Conservation (phyloP, 352 stramenopile genomes). For the Nannochloropsis limnetica region DNA sequence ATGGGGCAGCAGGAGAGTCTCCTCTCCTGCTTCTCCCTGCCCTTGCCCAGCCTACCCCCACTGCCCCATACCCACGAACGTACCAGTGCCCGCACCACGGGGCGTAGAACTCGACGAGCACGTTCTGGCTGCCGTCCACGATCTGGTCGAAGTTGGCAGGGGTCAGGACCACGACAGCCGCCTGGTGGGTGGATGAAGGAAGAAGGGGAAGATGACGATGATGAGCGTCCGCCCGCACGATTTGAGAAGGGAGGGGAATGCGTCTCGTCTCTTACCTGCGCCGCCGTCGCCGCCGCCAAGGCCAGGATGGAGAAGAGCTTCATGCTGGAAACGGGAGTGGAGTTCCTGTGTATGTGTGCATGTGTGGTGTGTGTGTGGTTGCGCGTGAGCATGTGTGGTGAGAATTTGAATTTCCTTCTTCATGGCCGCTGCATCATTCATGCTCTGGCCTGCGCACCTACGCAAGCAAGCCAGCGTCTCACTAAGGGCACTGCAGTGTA, state of each 20-base stretch:
- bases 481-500: background rate
- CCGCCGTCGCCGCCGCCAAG: background rate
- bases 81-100: constrained; percentile 38
- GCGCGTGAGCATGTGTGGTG: background rate
- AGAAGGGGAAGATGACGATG: background rate
- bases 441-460: background rate
- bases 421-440: background rate
- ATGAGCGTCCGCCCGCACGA: background rate
- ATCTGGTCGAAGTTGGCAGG: constrained; percentile 36
- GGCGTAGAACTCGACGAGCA: constrained; percentile 39
- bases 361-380: background rate
- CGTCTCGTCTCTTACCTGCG: background rate
- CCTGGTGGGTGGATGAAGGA: background rate
- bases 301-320: background rate
- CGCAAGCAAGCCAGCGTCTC: background rate
- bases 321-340: background rate
- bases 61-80: background rate
- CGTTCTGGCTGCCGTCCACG: constrained; percentile 9
- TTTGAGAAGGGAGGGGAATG: background rate
- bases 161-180: constrained; percentile 16
- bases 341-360: background rate
- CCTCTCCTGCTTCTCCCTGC: background rate
- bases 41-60: background rate
- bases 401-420: background rate
- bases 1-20: background rate